phyloP scores from a whole-genome alignment of 257 asterid species.

The Salvia miltiorrhiza region DNA sequence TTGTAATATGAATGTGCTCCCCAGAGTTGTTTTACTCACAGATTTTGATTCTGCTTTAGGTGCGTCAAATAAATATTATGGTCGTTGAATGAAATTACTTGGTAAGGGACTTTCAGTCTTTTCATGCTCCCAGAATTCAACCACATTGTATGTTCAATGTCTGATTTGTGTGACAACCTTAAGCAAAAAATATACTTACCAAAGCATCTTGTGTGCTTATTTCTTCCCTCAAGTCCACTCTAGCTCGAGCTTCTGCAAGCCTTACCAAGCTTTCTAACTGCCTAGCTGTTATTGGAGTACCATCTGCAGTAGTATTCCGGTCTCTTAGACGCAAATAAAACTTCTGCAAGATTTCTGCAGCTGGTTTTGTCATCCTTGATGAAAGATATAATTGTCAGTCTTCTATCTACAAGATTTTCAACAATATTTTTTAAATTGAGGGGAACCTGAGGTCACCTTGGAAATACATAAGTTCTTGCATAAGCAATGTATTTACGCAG shows the following conservation, averaged over 20 bases:
- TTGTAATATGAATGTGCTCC: not conserved
- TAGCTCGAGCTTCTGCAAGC: slow-evolving; percentile 96
- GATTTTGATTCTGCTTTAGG: not conserved
- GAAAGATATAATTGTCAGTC: slow-evolving; percentile 24
- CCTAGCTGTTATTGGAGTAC: slow-evolving; percentile 97
- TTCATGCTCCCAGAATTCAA: not conserved
- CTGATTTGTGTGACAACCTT: not conserved
- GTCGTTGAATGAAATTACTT: not conserved
- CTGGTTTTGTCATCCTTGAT: slow-evolving; percentile 86
- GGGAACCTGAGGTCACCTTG: slow-evolving; percentile 58
- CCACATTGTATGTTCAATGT: not conserved
- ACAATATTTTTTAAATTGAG: slow-evolving; percentile 5
- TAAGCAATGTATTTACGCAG: slow-evolving; percentile 92
- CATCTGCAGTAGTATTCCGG: slow-evolving; percentile 72
- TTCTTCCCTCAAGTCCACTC: slow-evolving; percentile 87
- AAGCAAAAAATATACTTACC: slow-evolving; percentile 43
- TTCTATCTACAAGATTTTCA: slow-evolving; percentile 15
- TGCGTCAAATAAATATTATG: not conserved
- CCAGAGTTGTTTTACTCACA: not conserved
- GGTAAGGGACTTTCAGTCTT: not conserved
- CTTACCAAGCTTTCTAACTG: slow-evolving; percentile 94
- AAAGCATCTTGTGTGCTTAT: slow-evolving; percentile 82
- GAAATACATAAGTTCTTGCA: slow-evolving; percentile 77
- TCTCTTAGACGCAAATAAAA: slow-evolving; percentile 83
- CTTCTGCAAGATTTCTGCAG: slow-evolving; percentile 91